A percentile compares a stretch with the other conserved stretches of the same genome.
Conservation (phyloP, 208 protist genomes). For the Blastocrithidia nonstop region DNA sequence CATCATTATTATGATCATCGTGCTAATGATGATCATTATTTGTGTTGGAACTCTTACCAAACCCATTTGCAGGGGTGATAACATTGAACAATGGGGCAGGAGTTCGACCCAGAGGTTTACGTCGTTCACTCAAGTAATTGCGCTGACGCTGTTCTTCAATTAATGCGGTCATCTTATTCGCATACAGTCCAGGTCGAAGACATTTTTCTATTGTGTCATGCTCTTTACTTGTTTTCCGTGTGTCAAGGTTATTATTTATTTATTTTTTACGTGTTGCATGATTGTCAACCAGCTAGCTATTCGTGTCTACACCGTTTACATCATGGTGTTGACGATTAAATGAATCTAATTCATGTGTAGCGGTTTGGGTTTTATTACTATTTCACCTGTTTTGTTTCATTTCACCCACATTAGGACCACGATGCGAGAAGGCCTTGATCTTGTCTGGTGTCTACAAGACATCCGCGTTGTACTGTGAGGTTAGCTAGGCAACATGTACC, state of each 20-base stretch:
- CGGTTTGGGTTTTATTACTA: too few species aligned
- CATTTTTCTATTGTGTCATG: slow-evolving; percentile 28
- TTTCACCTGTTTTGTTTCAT: slow-evolving; percentile 20
- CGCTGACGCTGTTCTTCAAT: slow-evolving; percentile 59
- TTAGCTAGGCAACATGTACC: slow-evolving; percentile 31
- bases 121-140: slow-evolving; percentile 23
- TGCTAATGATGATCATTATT: slow-evolving; percentile 16
- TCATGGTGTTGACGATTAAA: too few species aligned
- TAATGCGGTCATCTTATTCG: slow-evolving; percentile 36
- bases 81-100: slow-evolving; percentile 18
- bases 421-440: slow-evolving; percentile 40
- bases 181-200: slow-evolving; percentile 36
- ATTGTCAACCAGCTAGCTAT: too few species aligned
- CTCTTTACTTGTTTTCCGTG: slow-evolving; percentile 12
- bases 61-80: slow-evolving; percentile 31
- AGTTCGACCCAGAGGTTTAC: slow-evolving; percentile 39
- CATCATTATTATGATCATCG: slow-evolving; percentile 12
- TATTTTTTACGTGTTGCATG: too few species aligned
- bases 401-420: slow-evolving; percentile 38
- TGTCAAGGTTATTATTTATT: too few species aligned
- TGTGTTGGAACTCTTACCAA: slow-evolving; percentile 26
- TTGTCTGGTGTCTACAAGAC: slow-evolving; percentile 31
- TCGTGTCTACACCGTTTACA: too few species aligned
- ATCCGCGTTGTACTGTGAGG: slow-evolving; percentile 46
- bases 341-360: too few species aligned